Evolutionary conservation across 495 filamentous ascomycete genomes (phyloP).

Genomic region (Neurospora sp.): DNA sequence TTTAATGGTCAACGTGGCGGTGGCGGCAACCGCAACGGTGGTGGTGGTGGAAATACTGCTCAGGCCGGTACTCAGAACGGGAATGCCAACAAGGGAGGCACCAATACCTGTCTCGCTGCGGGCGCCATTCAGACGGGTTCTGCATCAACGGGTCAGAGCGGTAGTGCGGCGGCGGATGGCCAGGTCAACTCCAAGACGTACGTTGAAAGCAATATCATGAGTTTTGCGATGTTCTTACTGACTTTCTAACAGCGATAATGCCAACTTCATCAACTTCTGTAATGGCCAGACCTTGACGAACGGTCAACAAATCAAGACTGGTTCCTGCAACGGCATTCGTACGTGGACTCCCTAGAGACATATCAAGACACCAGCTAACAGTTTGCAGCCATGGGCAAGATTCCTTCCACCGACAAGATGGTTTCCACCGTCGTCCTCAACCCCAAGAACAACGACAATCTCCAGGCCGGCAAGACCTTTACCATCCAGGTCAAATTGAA

Average conservation of each 20-base stretch:
- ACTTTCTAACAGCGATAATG: conserved; percentile 25
- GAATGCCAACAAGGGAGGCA: conserved; percentile 12
- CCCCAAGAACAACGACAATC: conserved; percentile 39
- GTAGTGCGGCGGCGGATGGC: conserved; percentile 26
- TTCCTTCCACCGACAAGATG: conserved; percentile 53
- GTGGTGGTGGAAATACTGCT: conserved; percentile 10
- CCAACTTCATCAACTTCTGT: conserved; percentile 66
- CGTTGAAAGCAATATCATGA: conserved; percentile 10
- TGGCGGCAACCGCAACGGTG: conserved; percentile 7
- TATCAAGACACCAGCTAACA: conserved; percentile 11
- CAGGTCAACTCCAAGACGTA: conserved; percentile 48
- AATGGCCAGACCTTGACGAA: conserved; percentile 58
- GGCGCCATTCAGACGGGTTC: conserved; percentile 42
- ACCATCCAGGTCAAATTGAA: conserved; percentile 46
- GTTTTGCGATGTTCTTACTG: neutral
- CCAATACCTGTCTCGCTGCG: conserved; percentile 28
- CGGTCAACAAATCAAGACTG: conserved; percentile 49
- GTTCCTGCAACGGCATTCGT: conserved; percentile 65
- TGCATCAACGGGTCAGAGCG: conserved; percentile 23
- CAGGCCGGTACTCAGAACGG: conserved; percentile 5
- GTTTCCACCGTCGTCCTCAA: conserved; percentile 53
- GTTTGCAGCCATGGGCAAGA: conserved; percentile 55
- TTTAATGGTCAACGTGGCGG: conserved; percentile 6
- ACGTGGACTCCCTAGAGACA: conserved; percentile 31
- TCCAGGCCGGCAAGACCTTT: conserved; percentile 44